These are phyloP conservation scores for Serendipita vermifera DNA, from an alignment of 768 basidiomycete species.

Conservation along the genomic window DNA sequence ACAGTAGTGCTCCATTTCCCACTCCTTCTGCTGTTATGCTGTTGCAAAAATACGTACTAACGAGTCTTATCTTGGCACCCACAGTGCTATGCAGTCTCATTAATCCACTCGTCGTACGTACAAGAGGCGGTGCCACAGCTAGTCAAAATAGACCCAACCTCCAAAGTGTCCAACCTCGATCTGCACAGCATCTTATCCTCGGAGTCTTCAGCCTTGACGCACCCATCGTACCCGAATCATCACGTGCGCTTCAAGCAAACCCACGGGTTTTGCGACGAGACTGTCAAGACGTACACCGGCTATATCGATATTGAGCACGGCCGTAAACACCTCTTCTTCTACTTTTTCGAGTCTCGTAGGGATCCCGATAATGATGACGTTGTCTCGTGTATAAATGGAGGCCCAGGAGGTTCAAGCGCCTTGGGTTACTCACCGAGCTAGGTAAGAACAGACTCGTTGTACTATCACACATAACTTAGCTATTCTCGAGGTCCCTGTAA, in stretches of 20 bases:
- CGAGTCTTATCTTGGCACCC: too few species aligned
- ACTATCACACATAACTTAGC: not conserved
- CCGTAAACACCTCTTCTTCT: constrained; percentile 15
- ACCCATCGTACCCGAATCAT: constrained; percentile 4
- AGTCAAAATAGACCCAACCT: too few species aligned
- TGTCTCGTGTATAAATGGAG: constrained; percentile 23
- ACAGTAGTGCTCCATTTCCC: too few species aligned
- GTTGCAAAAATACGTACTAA: too few species aligned
- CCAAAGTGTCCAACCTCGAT: too few species aligned
- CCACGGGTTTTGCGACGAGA: constrained; percentile 11
- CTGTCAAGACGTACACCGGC: constrained; percentile 14
- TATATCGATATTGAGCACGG: constrained; percentile 15
- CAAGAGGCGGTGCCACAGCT: too few species aligned
- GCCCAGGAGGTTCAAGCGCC: constrained; percentile 25
- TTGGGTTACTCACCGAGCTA: constrained; percentile 20
- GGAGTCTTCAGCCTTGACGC: constrained; percentile 10
- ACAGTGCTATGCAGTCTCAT: too few species aligned
- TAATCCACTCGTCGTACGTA: too few species aligned
- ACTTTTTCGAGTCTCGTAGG: constrained; percentile 21
- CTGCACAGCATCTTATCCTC: too few species aligned
- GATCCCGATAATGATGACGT: constrained; percentile 21
- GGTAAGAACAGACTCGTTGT: not conserved
- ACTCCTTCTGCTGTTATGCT: too few species aligned
- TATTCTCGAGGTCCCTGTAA: constrained; percentile 19
- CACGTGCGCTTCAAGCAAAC: constrained; percentile 11